phyloP scores from a whole-genome alignment of 2,329 filamentous ascomycete species.

The Fusarium denticulatum region DNA sequence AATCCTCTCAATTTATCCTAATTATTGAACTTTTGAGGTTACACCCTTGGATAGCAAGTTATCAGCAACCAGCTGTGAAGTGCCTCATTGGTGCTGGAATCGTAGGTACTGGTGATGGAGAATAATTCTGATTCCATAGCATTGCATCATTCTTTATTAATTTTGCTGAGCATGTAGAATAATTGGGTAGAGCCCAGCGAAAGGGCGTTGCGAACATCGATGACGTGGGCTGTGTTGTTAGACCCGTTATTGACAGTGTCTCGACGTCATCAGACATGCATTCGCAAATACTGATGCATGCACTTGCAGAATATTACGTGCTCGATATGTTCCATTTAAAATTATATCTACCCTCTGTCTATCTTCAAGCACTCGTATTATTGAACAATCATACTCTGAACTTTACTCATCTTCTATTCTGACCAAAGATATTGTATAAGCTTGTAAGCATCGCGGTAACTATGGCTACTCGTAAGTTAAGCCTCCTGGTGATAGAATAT shows the following conservation, averaged over 20 bases:
- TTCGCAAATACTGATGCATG: not conserved
- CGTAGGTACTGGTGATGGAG: no score
- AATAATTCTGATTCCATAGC: no score
- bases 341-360: fast-evolving
- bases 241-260: not conserved
- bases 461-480: not conserved
- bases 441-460: fast-evolving
- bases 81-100: no score
- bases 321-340: fast-evolving
- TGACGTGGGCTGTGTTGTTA: not conserved
- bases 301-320: not conserved
- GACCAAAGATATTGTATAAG: fast-evolving
- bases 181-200: not conserved
- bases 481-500: no score
- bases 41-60: no score
- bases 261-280: not conserved
- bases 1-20: no score
- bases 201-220: not conserved
- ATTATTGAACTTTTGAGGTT: no score
- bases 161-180: no score
- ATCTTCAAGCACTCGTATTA: fast-evolving
- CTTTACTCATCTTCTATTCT: no score
- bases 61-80: no score
- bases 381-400: fast-evolving
- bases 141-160: no score